Evolutionary conservation across 306 rosid genomes (phyloP).

Genomic region (Cucumis hystrix): DNA sequence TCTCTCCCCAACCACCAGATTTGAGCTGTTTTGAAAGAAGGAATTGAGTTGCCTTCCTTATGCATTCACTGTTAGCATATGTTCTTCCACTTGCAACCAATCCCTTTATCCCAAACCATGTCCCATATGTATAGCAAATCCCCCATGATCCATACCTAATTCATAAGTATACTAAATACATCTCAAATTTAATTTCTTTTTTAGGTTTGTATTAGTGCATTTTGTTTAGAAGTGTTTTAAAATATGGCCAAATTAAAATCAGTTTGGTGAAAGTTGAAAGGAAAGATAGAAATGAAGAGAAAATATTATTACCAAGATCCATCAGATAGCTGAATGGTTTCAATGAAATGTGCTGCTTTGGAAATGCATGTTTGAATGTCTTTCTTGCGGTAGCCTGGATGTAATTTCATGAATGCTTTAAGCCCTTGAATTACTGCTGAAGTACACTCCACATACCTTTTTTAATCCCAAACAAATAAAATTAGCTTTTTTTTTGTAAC

Average conservation of each 20-base stretch:
- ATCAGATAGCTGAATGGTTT: slow-evolving; percentile 38
- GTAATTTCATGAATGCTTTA: slow-evolving; percentile 18
- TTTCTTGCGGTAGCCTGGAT: slow-evolving; percentile 25
- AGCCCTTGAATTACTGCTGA: slow-evolving; percentile 55
- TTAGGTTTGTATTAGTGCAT: too few relatives aligned
- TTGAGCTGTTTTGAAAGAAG: slow-evolving; percentile 47
- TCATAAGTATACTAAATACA: too few relatives aligned
- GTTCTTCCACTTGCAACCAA: slow-evolving; percentile 30
- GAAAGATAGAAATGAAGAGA: neutral
- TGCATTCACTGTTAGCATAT: slow-evolving; percentile 26
- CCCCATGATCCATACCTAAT: slow-evolving; percentile 73
- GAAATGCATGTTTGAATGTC: slow-evolving; percentile 40
- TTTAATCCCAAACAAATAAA: neutral
- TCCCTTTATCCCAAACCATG: slow-evolving; percentile 72
- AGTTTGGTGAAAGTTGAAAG: too few relatives aligned
- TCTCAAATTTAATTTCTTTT: too few relatives aligned
- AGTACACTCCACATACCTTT: slow-evolving; percentile 54
- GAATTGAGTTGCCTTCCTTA: slow-evolving; percentile 48
- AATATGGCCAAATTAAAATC: too few relatives aligned
- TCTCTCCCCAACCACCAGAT: slow-evolving; percentile 76
- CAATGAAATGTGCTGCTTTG: slow-evolving; percentile 31
- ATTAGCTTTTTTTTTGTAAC: too few relatives aligned
- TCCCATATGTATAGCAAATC: slow-evolving; percentile 61
- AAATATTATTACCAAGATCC: slow-evolving; percentile 41
- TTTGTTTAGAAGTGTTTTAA: too few relatives aligned